phyloP scores from a whole-genome alignment of 768 basidiomycete genomes.

The Cubamyces sp. region DNA sequence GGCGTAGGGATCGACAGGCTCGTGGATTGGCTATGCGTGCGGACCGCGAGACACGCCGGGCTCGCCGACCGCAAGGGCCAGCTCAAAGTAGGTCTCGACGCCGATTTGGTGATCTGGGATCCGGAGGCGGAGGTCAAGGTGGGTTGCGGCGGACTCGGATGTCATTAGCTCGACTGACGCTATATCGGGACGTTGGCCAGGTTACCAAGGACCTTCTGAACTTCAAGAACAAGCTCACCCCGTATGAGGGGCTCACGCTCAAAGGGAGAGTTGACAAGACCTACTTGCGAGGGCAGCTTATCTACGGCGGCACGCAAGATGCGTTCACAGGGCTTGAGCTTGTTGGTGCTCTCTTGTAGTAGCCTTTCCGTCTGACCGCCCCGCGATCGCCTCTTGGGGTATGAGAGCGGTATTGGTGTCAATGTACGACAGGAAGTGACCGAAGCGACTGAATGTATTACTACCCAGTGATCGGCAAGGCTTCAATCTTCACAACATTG shows the following conservation, averaged over 20 bases:
- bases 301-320: constrained; percentile 56
- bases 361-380: neutral
- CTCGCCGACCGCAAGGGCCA: constrained; percentile 71
- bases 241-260: constrained; percentile 79
- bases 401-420: too few relatives aligned
- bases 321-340: constrained; percentile 27
- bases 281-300: constrained; percentile 73
- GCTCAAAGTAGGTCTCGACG: constrained; percentile 76
- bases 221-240: constrained; percentile 95
- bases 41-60: constrained; percentile 81
- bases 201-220: constrained; percentile 72
- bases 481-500: too few relatives aligned
- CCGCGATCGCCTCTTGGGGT: too few relatives aligned
- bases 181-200: constrained; percentile 42
- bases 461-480: too few relatives aligned
- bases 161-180: constrained; percentile 4
- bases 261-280: constrained; percentile 76
- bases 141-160: constrained; percentile 11
- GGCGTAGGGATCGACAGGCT: constrained; percentile 63
- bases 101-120: constrained; percentile 88
- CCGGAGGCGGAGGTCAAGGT: constrained; percentile 53
- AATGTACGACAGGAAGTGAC: too few relatives aligned
- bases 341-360: constrained; percentile 25
- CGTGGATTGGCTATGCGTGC: constrained; percentile 73
- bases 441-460: too few relatives aligned